Base-by-base conservation (phyloP, 768 basidiomycete species). In the Pleurotus djamor region DNA sequence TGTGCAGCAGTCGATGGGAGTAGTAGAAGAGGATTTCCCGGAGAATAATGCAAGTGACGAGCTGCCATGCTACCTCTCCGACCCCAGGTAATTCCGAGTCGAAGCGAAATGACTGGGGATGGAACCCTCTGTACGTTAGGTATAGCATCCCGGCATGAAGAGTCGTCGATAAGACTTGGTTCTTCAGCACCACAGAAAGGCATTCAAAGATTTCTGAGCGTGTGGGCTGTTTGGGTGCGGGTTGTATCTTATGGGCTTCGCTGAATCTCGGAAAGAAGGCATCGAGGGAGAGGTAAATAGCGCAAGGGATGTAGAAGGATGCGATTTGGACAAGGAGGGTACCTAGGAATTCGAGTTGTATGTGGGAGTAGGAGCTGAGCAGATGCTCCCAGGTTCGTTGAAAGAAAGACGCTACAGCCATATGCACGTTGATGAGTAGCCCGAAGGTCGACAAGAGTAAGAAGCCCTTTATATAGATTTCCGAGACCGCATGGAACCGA, bases 1-100 rank as follows among this genome's bases (percentile, higher is more conserved):
- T 64, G 52, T 72, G 71, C 28, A 72, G 60, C 21, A 67, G 54
- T 28, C 70, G 65, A 47, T 71, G 71, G 7, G 62, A 60, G 63
- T 72, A 71, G 58, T 72, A 72, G 52, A 71, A 71, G 4, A 70
- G 52, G 28, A 69, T 51, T 51, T 72, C 71, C 13, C 69, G 71
- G n/a, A 67, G 33, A 48, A 72, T 32, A 14, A 64, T 50, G 32
- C 61, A 61, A 17, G 66, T 37, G 13, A 62, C 45, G 36, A 71
- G 48, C 49, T 71, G 68, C 6, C 62, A 57, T 7, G 64, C 17
- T 60, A 72, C 50, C 38, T 66, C 63, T 2, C 37, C 21, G 14
- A 45, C 4, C 12, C 61, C 45, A 17, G 71, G 71, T 28, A 70
- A 63, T 33, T 33, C 47, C 5, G 61, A 7, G 17, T 68, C 67